These are phyloP conservation scores for Rhynchospora breviuscula DNA, from an alignment of 176 grass and related monocot genomes.

Conservation along the genomic window DNA sequence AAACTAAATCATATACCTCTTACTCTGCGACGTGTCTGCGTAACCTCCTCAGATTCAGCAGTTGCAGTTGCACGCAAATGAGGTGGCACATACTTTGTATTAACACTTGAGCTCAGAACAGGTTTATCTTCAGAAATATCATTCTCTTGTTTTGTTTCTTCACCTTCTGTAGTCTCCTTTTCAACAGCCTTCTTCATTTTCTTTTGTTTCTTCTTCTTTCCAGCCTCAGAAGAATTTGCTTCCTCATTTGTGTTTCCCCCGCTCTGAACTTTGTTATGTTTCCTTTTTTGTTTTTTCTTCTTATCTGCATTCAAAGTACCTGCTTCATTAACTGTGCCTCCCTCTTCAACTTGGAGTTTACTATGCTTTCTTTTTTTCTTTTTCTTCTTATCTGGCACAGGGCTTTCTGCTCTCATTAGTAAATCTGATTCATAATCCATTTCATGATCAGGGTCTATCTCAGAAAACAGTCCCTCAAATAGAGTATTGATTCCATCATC, in stretches of 20 bases:
- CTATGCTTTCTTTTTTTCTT: slow-evolving; percentile 27
- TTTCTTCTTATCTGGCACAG: slow-evolving; percentile 31
- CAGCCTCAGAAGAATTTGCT: neutral
- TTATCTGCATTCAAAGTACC: slow-evolving; percentile 11
- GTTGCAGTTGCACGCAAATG: slow-evolving; percentile 37
- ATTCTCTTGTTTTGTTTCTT: slow-evolving; percentile 28
- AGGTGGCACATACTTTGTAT: slow-evolving; percentile 63
- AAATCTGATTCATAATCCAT: slow-evolving; percentile 28
- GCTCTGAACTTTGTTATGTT: slow-evolving; percentile 19
- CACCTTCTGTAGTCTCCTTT: slow-evolving; percentile 23
- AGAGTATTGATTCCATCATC: slow-evolving; percentile 66
- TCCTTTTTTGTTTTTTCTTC: slow-evolving; percentile 7
- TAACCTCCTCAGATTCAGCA: slow-evolving; percentile 68
- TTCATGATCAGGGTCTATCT: slow-evolving; percentile 28
- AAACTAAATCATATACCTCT: slow-evolving; percentile 43
- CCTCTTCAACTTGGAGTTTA: neutral
- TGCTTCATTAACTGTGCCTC: neutral
- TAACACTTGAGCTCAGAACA: slow-evolving; percentile 22
- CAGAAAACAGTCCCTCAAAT: slow-evolving; percentile 42
- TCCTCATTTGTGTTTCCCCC: neutral
- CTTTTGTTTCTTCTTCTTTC: slow-evolving; percentile 22
- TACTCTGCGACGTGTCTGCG: slow-evolving; percentile 49
- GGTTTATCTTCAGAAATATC: slow-evolving; percentile 28
- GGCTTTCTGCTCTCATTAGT: neutral
- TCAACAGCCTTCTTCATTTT: slow-evolving; percentile 37